Evolutionary conservation across 164 flowering plant species (phyloP), one percentile per base, ranked within the genome.

Genomic region (Stephania yunnanensis): DNA sequence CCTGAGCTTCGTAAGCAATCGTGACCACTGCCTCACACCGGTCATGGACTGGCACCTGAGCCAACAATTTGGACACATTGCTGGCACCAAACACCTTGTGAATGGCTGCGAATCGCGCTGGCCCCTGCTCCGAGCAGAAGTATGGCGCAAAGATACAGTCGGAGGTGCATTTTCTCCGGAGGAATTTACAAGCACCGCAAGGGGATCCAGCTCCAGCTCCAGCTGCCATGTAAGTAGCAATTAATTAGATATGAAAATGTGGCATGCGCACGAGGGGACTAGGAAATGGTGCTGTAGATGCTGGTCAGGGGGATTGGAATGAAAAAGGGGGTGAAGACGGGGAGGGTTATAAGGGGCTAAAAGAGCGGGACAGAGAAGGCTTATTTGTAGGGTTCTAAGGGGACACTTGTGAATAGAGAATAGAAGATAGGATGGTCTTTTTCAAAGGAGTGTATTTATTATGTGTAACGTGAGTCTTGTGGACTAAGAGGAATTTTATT

Each of bases 81-180:
- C 99, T 96, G 3, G 99, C 99, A 8, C 98, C 99, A 75, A 94
- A 96, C 46, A 96, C 97, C 82, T 94, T 96, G 74, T 96, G 99
- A 19, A 96, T 92, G 10, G 98, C 99, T 0, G 99, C 99, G 53
- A 96, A 96, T 12, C 94, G 80, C 0, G 97, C 88, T 4, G 98
- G 89, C 0, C 99, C 98, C 70, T 92, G 97, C 61, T 96, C 99
- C 0, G 94, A 89, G 83, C 92, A 90, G 73, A 96, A 96, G 65
- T 94, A 96, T 0, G 99, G 99, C 0, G 98, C 97, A 73, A 96
- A 96, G 5, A 96, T 78, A 74, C 99, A 96, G 46, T 91, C 94
- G 3, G 93, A 46, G 0, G 92, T 92, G 78, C 99, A 96, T 83
- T 96, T 96, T 22, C 99, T 76, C 81, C 99, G 53, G 29, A 96